A percentile compares a stretch with the other conserved stretches of the same genome.
Conservation (phyloP, 129 eudicot genomes). For the Solidago caesia region DNA sequence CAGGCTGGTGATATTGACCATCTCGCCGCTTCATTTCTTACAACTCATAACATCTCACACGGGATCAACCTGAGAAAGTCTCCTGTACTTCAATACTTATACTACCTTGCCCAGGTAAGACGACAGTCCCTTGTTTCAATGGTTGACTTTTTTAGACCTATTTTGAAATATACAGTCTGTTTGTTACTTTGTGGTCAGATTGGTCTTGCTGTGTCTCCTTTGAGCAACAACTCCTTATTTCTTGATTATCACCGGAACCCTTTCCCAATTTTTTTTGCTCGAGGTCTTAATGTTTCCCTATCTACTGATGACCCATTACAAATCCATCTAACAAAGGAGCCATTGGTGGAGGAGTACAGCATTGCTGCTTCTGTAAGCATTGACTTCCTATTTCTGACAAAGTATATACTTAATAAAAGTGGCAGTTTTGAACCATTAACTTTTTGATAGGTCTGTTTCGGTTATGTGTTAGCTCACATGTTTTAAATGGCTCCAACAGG, state of each 20-base stretch:
- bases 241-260: conserved; percentile 97
- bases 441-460: background rate
- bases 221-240: conserved; percentile 98
- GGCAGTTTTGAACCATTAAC: background rate
- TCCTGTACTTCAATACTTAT: conserved; percentile 96
- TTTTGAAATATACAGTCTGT: background rate
- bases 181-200: conserved; percentile 52
- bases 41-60: conserved; percentile 89
- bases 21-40: conserved; percentile 97
- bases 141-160: too few relatives aligned
- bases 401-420: background rate
- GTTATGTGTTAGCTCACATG: background rate
- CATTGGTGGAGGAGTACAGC: conserved; percentile 98
- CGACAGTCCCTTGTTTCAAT: background rate
- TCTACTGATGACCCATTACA: conserved; percentile 98
- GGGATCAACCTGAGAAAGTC: conserved; percentile 96
- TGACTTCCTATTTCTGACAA: background rate
- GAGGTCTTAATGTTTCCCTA: conserved; percentile 96
- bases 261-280: conserved; percentile 78
- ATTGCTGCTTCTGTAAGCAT: conserved; percentile 97
- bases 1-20: conserved; percentile 99
- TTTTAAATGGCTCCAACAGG: background rate
- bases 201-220: conserved; percentile 97
- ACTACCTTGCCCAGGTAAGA: conserved; percentile 90
- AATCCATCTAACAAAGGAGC: conserved; percentile 96